Base-by-base conservation (phyloP, 495 filamentous ascomycete genomes). In the Aspergillus steynii region DNA sequence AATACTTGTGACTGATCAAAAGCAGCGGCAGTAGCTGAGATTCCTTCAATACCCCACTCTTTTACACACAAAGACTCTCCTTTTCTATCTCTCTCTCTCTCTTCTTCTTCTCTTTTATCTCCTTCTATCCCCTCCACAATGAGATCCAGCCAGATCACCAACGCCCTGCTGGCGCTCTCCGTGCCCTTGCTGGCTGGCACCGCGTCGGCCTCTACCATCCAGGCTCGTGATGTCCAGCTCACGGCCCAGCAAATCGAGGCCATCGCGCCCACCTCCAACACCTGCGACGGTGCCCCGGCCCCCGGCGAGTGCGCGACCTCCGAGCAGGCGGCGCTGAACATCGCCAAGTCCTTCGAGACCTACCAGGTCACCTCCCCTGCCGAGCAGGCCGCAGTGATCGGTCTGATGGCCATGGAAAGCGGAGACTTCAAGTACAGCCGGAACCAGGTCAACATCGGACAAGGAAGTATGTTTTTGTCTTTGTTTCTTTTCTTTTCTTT, bases 321-420 rank as follows among this genome's bases (percentile, higher is more conserved):
- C 32, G 73, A 68, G 46, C 77, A 86, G 65, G 90, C 88, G 3
- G 88, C 83, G 0, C 81, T 82, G 0, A 80, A 74, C 63, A 78
- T 90, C 53, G 73, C 70, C 48, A 61, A 75, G 2, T 83, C 86
- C 14, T 87, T 91, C 70, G 54, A 60, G 12, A 79, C 73, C 0
- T 91, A 89, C 73, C 54, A 69, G 3, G 79, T 92, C 48, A 78
- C 69, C 37, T 74, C 71, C 29, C 68, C 76, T 0, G 82, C 74
- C 4, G 84, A 89, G 66, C 84, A 86, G 56, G 86, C 90, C 2
- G 90, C 85, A 10, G 59, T 91, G 9, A 64, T 91, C 57, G 73
- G 80, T 2, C 64, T 88, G 45, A 88, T 92, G 68, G 84, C 85
- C 4, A 85, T 85, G 71, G 92, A 96, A 72, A 84, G 80, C 26